Conservation (phyloP, 2,329 filamentous ascomycete genomes). For the Ophiocordyceps camponoti-saundersi region DNA sequence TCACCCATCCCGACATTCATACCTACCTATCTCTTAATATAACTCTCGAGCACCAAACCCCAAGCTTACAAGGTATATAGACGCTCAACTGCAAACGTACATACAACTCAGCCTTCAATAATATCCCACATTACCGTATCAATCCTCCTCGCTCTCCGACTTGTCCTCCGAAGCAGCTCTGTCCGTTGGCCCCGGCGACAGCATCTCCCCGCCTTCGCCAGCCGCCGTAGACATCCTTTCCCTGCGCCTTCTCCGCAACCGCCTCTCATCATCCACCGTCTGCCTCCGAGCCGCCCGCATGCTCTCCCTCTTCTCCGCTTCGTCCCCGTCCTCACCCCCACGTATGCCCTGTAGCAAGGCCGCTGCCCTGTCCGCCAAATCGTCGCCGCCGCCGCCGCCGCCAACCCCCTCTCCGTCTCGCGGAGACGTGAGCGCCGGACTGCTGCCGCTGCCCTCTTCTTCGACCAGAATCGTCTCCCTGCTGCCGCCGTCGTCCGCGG, state of each 20-base stretch:
- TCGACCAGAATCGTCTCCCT: slow-evolving; percentile 20
- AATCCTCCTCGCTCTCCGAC: slow-evolving; percentile 2
- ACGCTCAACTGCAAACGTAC: too few relatives aligned
- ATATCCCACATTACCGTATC: not conserved
- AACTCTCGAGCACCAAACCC: too few relatives aligned
- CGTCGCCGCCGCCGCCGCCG: slow-evolving; percentile 56
- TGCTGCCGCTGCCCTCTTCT: slow-evolving; percentile 33
- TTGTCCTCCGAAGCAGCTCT: slow-evolving; percentile 3
- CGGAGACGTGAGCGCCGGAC: slow-evolving; percentile 29
- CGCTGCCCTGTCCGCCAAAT: slow-evolving; percentile 29
- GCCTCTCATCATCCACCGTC: slow-evolving; percentile 64
- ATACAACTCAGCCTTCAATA: not conserved
- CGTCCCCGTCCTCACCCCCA: slow-evolving; percentile 27
- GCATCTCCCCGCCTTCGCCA: slow-evolving; percentile 7
- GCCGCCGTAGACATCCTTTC: slow-evolving; percentile 31
- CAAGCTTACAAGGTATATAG: too few relatives aligned
- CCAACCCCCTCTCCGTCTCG: slow-evolving; percentile 49
- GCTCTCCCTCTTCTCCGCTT: slow-evolving; percentile 35
- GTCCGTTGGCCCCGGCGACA: slow-evolving; percentile 2
- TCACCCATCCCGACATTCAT: too few relatives aligned
- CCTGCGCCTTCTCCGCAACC: slow-evolving; percentile 47
- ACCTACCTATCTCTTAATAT: too few relatives aligned
- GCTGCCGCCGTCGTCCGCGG: slow-evolving; percentile 26
- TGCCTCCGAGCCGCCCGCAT: slow-evolving; percentile 47
- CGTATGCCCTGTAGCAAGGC: slow-evolving; percentile 64